Evolutionary conservation across 805 yeast species (phyloP).

Genomic region (Cyberlindnera xylosilytica): DNA sequence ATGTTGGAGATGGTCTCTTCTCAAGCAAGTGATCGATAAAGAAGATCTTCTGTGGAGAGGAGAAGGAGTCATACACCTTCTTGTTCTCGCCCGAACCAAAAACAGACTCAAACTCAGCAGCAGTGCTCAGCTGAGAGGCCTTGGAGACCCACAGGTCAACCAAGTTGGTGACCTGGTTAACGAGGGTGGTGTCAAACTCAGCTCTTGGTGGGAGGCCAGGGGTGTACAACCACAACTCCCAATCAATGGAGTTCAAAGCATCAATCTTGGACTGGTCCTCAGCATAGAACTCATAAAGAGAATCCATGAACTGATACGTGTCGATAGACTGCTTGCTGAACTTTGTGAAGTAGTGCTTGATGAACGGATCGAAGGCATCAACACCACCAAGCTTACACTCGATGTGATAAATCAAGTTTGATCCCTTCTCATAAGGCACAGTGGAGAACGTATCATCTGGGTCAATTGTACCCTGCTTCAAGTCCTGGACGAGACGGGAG

Average conservation of each 20-base stretch:
- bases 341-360: conserved; percentile 70
- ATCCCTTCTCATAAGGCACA: conserved; percentile 92
- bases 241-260: conserved; percentile 68
- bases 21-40: conserved; percentile 68
- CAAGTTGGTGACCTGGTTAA: conserved; percentile 63
- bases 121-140: conserved; percentile 12
- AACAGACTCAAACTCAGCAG: conserved; percentile 15
- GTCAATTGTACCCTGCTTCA: conserved; percentile 59
- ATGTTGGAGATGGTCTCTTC: conserved; percentile 38
- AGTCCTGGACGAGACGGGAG: conserved; percentile 68
- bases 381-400: conserved; percentile 68
- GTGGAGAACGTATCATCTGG: conserved; percentile 89
- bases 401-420: conserved; percentile 68
- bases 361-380: conserved; percentile 70
- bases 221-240: conserved; percentile 78
- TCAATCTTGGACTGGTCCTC: conserved; percentile 38
- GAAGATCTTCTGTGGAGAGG: conserved; percentile 75
- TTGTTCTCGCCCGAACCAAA: conserved; percentile 23
- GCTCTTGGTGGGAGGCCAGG: conserved; percentile 93
- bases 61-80: conserved; percentile 44
- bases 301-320: conserved; percentile 75
- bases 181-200: conserved; percentile 72
- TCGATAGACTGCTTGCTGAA: conserved; percentile 73
- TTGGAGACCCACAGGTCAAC: conserved; percentile 58
- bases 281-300: conserved; percentile 63